Percentiles rank a stretch among this genome's conserved stretches.
These are phyloP conservation scores for Picea sitchensis DNA, from an alignment of 75 land plant species.

Conservation along the genomic window DNA sequence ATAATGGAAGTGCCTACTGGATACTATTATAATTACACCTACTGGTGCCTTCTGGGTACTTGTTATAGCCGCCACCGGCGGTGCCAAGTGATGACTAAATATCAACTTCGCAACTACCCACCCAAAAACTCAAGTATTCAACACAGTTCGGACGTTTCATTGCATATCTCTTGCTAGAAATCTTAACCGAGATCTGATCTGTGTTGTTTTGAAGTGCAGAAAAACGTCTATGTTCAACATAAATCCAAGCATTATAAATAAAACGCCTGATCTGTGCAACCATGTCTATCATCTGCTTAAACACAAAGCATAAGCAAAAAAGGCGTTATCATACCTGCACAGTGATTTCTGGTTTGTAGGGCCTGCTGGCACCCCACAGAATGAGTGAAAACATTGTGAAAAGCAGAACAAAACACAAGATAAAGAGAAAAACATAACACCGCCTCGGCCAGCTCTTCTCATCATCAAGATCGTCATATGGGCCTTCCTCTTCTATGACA, in stretches of 20 bases:
- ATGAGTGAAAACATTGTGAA: conserved; percentile 53
- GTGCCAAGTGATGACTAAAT: no score
- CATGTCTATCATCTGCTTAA: neutral
- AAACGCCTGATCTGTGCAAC: neutral
- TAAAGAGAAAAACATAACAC: conserved; percentile 41
- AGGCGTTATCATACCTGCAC: conserved; percentile 32
- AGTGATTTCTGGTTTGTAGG: conserved; percentile 46
- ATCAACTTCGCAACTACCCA: neutral
- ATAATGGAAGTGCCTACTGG: no score
- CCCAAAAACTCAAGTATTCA: neutral
- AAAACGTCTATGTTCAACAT: neutral
- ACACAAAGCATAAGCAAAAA: no score
- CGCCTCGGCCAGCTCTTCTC: conserved; percentile 18
- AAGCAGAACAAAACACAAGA: conserved; percentile 43
- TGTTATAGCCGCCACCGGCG: no score
- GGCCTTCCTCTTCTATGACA: conserved; percentile 52
- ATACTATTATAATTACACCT: no score
- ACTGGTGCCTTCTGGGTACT: no score
- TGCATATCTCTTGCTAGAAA: neutral
- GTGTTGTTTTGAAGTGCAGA: neutral
- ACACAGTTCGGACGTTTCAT: neutral
- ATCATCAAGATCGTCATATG: conserved; percentile 16
- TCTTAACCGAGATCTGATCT: neutral
- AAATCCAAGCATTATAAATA: neutral
- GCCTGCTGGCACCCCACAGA: conserved; percentile 56